phyloP scores from a whole-genome alignment of 225 moss, liverwort and hornwort genomes.

The Pseudoscleropodium purum region DNA sequence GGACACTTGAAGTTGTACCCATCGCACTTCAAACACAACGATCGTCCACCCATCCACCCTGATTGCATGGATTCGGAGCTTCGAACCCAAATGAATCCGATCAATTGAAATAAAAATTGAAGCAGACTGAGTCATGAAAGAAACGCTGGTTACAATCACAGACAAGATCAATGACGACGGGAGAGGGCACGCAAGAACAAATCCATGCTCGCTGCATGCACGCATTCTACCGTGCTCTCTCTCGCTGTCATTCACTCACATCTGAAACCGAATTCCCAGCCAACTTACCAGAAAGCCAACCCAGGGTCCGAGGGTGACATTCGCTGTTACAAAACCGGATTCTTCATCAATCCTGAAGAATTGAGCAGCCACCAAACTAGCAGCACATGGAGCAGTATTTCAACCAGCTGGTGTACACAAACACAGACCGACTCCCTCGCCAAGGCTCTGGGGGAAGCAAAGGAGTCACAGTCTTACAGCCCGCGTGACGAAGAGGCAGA shows the following conservation, averaged over 20 bases:
- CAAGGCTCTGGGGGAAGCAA: background rate
- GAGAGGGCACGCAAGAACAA: too few species aligned
- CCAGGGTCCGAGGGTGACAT: too few species aligned
- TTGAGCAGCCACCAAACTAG: background rate
- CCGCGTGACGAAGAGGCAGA: too few species aligned
- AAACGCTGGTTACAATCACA: too few species aligned
- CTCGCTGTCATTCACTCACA: too few species aligned
- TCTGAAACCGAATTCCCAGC: too few species aligned
- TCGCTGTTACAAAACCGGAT: too few species aligned
- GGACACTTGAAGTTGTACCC: background rate
- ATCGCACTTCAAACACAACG: background rate
- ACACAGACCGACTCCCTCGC: background rate
- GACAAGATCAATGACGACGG: too few species aligned
- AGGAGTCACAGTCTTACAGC: background rate
- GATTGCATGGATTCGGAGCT: background rate
- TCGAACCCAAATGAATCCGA: background rate
- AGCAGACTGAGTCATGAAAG: too few species aligned
- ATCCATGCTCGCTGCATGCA: too few species aligned
- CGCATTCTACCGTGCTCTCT: too few species aligned
- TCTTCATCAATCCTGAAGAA: background rate
- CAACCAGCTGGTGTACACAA: background rate
- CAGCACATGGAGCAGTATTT: background rate
- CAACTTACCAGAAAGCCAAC: too few species aligned
- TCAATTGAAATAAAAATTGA: background rate
- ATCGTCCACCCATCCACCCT: background rate